Evolutionary conservation across 2,329 filamentous ascomycete genomes (phyloP).

Genomic region (Ambrosiella xylebori): DNA sequence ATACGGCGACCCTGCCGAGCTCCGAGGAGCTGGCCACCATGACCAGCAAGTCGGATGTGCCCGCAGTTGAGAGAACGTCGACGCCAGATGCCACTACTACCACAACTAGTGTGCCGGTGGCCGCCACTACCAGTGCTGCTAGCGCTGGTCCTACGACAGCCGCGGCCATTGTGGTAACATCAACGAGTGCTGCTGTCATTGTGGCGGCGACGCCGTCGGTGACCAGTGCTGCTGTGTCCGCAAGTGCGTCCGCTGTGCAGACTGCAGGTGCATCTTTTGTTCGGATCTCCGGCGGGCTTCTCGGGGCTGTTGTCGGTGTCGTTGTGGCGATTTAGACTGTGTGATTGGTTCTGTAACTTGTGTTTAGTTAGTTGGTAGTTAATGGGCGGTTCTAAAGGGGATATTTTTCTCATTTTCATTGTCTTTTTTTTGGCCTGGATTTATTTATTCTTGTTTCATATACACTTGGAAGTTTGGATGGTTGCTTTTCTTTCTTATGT

Average conservation of each 20-base stretch:
- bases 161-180: neutral
- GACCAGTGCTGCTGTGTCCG: neutral
- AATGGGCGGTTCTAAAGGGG: too few relatives aligned
- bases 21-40: constrained; percentile 1
- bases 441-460: too few relatives aligned
- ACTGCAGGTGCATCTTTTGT: neutral
- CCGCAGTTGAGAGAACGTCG: neutral
- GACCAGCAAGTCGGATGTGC: neutral
- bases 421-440: too few relatives aligned
- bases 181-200: neutral
- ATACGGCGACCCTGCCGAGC: neutral
- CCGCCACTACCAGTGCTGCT: neutral
- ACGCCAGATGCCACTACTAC: neutral
- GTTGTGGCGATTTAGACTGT: neutral
- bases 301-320: neutral
- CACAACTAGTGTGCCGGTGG: neutral
- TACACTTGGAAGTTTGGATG: too few relatives aligned
- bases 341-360: neutral
- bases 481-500: neutral
- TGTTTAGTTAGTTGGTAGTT: neutral
- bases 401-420: too few relatives aligned
- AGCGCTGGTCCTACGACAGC: neutral
- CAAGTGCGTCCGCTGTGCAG: neutral
- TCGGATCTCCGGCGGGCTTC: neutral
- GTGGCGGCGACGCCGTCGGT: neutral